These are phyloP conservation scores for Beverwykella pulmonaria DNA, from an alignment of 495 filamentous ascomycete species.

Conservation along the genomic window DNA sequence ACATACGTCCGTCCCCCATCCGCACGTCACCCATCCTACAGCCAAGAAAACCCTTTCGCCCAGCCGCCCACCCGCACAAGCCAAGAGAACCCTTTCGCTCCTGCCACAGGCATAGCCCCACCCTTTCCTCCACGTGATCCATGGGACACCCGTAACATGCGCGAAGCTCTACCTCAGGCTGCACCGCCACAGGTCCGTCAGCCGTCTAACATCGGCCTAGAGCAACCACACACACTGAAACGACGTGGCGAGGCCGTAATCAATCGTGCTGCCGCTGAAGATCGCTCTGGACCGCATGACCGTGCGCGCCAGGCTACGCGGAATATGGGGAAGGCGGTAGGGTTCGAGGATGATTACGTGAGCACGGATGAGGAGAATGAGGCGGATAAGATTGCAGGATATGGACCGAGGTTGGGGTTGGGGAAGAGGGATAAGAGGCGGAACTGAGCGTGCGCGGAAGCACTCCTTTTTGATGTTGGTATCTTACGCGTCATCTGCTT, in stretches of 20 bases:
- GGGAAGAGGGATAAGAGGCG: conserved; percentile 12
- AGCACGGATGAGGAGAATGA: background rate
- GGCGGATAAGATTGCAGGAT: conserved; percentile 17
- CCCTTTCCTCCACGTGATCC: conserved; percentile 6
- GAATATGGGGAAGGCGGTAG: conserved; percentile 18
- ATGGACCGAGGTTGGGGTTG: conserved; percentile 17
- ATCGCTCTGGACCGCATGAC: background rate
- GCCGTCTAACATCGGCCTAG: conserved; percentile 3
- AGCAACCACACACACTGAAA: background rate
- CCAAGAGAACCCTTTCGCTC: conserved; percentile 13
- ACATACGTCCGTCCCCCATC: background rate
- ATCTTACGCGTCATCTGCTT: background rate
- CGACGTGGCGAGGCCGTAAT: conserved; percentile 23
- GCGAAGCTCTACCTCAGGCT: conserved; percentile 14
- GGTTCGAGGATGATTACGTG: conserved; percentile 23
- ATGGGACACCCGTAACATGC: conserved; percentile 21
- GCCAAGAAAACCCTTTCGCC: conserved; percentile 20
- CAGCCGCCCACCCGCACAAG: conserved; percentile 14
- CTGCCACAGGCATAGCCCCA: background rate
- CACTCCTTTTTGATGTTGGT: no score
- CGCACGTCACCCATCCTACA: conserved; percentile 9
- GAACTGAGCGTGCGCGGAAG: no score
- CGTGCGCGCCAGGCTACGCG: conserved; percentile 18
- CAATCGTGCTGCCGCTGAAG: background rate
- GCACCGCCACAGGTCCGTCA: conserved; percentile 5